Evolutionary conservation across 2,329 filamentous ascomycete genomes (phyloP), one percentile per base, ranked within the genome.

Genomic region (Amphichorda felina): DNA sequence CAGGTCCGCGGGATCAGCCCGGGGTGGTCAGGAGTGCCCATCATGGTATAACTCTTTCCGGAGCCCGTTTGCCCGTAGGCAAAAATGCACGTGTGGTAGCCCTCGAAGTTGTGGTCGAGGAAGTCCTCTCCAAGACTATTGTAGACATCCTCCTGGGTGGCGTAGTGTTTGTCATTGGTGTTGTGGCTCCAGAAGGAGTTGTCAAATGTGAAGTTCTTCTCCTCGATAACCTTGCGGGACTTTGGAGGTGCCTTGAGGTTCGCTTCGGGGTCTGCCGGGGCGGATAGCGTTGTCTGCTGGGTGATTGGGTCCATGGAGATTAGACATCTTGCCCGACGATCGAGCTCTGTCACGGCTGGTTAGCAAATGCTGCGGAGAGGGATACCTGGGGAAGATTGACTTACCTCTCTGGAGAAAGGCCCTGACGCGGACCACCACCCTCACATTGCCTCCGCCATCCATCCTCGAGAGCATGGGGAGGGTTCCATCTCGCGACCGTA

Each of bases 11-110:
- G 91, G 44, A 98, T 98, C 37, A 98, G 68, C 4, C 91, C 91
- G 0, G 87, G 86, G 45, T 93, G 75, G 21, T 91, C 82, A 5
- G 79, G 69, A 2, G 72, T 79, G 30, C 91, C 91, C 91, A 98
- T 98, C 77, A 82, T 98, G 29, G 91, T 95, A 61, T 96, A 98
- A 55, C 85, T 94, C 66, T 98, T 98, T 35, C 91, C 91, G 1
- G 88, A 94, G 17, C 91, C 91, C 0, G 91, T 98, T 65, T 98
- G 91, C 9, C 91, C 91, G 51, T 98, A 96, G 41, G 91, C 91
- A 54, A 98, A 96, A 47, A 98, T 98, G 58, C 91, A 98, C 0
- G 91, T 98, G 60, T 98, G 89, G 63, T 98, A 98, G 43, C 91
- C 91, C 54, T 95, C 88, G 50, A 98, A 98, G 63, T 98, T 98